A percentile compares a stretch with the other conserved stretches of the same genome.
Evolutionary conservation across 1,139 yeast species (phyloP).

Genomic region (Yamadazyma diddensiae): DNA sequence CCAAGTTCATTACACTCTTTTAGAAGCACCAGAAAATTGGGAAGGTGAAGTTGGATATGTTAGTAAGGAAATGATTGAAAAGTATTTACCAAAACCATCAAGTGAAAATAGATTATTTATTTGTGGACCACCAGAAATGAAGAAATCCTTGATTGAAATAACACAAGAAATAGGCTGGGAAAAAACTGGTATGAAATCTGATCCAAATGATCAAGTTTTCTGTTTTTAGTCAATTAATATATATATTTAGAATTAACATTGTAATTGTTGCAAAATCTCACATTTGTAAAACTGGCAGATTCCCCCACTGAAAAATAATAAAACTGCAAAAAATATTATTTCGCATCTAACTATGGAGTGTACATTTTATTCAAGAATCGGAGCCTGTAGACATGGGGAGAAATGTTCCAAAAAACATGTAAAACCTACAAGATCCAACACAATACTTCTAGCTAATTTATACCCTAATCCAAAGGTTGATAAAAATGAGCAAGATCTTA

Average conservation of each 20-base stretch:
- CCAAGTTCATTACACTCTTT: conserved; percentile 40
- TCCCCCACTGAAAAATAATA: background rate
- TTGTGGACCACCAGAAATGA: conserved; percentile 80
- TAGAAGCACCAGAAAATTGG: conserved; percentile 44
- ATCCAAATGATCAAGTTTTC: conserved; percentile 65
- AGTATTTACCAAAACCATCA: conserved; percentile 49
- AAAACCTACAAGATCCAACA: conserved; percentile 64
- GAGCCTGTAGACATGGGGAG: conserved; percentile 93
- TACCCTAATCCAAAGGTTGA: conserved; percentile 62
- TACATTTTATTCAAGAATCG: conserved; percentile 74
- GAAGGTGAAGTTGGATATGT: conserved; percentile 58
- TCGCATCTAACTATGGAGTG: conserved; percentile 17
- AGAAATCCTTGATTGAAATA: conserved; percentile 44
- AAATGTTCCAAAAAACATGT: conserved; percentile 79
- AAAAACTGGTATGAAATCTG: conserved; percentile 40
- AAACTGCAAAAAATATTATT: background rate
- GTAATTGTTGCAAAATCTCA: background rate
- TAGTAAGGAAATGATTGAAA: conserved; percentile 52
- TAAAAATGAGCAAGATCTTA: conserved; percentile 28
- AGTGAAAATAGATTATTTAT: conserved; percentile 54
- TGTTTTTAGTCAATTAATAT: conserved; percentile 42
- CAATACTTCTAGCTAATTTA: conserved; percentile 66
- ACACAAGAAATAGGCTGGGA: conserved; percentile 65
- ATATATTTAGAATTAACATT: background rate
- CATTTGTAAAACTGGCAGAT: background rate